phyloP scores from a whole-genome alignment of 352 stramenopile species.

The Globisporangium splendens region DNA sequence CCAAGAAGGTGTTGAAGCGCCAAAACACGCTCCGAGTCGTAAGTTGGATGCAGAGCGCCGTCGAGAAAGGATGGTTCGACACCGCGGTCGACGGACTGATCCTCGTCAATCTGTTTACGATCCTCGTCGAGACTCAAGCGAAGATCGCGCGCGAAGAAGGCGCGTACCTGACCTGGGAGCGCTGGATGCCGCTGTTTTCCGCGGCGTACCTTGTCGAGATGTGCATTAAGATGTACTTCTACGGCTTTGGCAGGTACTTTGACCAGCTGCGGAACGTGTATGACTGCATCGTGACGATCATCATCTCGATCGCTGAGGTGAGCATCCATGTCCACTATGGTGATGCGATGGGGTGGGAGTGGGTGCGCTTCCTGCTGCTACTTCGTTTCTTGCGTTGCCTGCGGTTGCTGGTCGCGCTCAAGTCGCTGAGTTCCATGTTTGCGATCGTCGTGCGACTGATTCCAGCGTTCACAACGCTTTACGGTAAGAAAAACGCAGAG shows the following conservation, averaged over 20 bases:
- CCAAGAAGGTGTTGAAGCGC: slow-evolving; percentile 11
- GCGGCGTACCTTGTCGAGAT: slow-evolving; percentile 76
- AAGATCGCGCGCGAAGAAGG: slow-evolving; percentile 28
- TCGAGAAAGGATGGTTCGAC: slow-evolving; percentile 32
- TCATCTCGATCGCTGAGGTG: slow-evolving; percentile 48
- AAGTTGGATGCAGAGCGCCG: slow-evolving; percentile 20
- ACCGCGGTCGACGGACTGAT: slow-evolving; percentile 34
- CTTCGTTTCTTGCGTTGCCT: slow-evolving; percentile 56
- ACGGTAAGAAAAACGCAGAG: slow-evolving; percentile 19
- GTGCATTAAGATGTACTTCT: slow-evolving; percentile 71
- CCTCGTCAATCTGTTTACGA: slow-evolving; percentile 38
- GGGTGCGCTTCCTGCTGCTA: slow-evolving; percentile 53
- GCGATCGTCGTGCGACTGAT: slow-evolving; percentile 45
- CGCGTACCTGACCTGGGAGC: slow-evolving; percentile 32
- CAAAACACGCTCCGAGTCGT: slow-evolving; percentile 15
- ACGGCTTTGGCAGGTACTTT: slow-evolving; percentile 55
- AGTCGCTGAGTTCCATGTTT: slow-evolving; percentile 51
- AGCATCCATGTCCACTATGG: slow-evolving; percentile 51
- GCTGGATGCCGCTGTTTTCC: slow-evolving; percentile 69
- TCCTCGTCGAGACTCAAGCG: slow-evolving; percentile 48
- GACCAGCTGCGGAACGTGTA: slow-evolving; percentile 73
- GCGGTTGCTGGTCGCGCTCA: slow-evolving; percentile 42
- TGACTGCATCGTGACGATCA: slow-evolving; percentile 74
- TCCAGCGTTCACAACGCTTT: slow-evolving; percentile 51
- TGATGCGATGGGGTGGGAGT: slow-evolving; percentile 34